Percentiles rank a stretch among this genome's conserved stretches.
These are phyloP conservation scores for Xanthoconium stramineum DNA, from an alignment of 768 basidiomycete species.

Conservation along the genomic window DNA sequence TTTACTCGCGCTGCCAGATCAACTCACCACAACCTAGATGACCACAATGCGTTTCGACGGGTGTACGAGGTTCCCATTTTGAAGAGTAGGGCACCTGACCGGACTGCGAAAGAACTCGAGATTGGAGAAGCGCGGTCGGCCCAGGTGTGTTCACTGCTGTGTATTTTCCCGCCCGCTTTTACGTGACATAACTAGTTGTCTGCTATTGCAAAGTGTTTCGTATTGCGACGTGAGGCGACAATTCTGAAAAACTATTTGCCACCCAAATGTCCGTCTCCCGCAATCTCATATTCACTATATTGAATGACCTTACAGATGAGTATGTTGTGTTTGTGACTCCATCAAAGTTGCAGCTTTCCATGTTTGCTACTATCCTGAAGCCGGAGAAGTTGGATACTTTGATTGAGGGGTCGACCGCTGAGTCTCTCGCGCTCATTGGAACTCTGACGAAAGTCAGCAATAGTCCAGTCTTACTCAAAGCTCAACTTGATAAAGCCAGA, in stretches of 20 bases:
- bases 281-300: not conserved
- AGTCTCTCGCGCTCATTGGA: conserved; percentile 77
- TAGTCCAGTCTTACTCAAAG: conserved; percentile 82
- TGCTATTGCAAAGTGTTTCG: conserved; percentile 79
- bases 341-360: conserved; percentile 73
- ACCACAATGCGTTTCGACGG: conserved; percentile 70
- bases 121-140: conserved; percentile 72
- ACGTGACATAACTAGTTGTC: conserved; percentile 48
- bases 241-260: conserved; percentile 83
- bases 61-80: conserved; percentile 88
- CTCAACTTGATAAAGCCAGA: conserved; percentile 64
- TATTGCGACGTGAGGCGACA: conserved; percentile 82
- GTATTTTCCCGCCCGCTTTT: not conserved
- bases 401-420: conserved; percentile 66
- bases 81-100: conserved; percentile 77
- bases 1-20: not conserved
- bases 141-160: conserved; percentile 48
- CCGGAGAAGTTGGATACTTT: conserved; percentile 68
- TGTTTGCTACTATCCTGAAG: conserved; percentile 74
- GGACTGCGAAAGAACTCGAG: conserved; percentile 67
- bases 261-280: conserved; percentile 69
- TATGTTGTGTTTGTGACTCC: conserved; percentile 97
- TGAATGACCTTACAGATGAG: conserved; percentile 60
- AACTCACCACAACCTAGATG: conserved; percentile 44
- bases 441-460: conserved; percentile 89